Percentiles rank a stretch among this genome's conserved stretches.
These are phyloP conservation scores for Carpinus fangiana DNA, from an alignment of 306 rosid species.

Conservation along the genomic window DNA sequence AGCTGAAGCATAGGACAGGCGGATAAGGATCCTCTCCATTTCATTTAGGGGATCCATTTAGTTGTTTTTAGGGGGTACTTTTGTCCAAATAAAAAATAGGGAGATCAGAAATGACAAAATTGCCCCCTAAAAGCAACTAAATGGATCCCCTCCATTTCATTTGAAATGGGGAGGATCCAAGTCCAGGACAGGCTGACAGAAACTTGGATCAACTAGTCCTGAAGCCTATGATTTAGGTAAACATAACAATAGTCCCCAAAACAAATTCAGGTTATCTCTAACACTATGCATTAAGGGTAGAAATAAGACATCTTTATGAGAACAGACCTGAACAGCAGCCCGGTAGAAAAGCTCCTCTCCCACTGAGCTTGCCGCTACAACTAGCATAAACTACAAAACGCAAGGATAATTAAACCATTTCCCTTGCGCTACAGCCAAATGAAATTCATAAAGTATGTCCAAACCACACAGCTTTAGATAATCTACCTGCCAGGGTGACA, in stretches of 20 bases:
- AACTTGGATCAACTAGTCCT: neutral
- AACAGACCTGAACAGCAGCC: conserved; percentile 95
- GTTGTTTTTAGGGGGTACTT: too few species aligned
- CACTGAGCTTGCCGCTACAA: conserved; percentile 95
- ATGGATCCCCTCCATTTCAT: too few species aligned
- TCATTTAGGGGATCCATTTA: too few species aligned
- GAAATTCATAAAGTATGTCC: conserved; percentile 13
- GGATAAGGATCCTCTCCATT: too few species aligned
- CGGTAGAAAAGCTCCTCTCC: conserved; percentile 99
- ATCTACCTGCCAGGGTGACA: conserved; percentile 95
- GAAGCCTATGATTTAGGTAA: neutral
- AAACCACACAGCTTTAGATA: conserved; percentile 9
- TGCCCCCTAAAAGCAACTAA: too few species aligned
- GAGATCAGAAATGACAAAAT: too few species aligned
- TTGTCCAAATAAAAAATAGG: too few species aligned
- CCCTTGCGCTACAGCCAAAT: conserved; percentile 24
- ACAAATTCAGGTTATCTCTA: neutral
- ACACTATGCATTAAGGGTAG: neutral
- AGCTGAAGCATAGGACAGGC: neutral
- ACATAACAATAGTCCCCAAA: neutral
- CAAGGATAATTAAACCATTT: conserved; percentile 12
- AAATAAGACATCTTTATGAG: neutral
- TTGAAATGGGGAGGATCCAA: too few species aligned
- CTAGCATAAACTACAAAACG: conserved; percentile 69
- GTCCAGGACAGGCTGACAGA: neutral